Evolutionary conservation across 495 filamentous ascomycete species (phyloP).

Genomic region (Hypoxylon fuscum): DNA sequence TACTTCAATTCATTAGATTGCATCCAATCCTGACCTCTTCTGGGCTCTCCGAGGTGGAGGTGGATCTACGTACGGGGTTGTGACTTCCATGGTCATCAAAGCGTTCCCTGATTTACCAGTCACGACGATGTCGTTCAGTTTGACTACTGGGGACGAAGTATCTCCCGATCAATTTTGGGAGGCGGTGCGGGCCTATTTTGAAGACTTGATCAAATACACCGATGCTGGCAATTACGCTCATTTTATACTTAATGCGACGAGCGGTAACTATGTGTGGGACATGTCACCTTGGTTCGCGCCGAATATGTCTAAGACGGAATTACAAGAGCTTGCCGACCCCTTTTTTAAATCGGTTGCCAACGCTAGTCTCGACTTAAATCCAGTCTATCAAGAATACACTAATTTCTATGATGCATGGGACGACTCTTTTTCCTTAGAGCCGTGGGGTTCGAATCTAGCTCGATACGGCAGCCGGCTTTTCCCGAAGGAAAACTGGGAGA

Average conservation of each 20-base stretch:
- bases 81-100: slow-evolving; percentile 60
- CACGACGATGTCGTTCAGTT: slow-evolving; percentile 49
- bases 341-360: slow-evolving; percentile 51
- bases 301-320: slow-evolving; percentile 59
- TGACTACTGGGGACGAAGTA: slow-evolving; percentile 41
- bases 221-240: slow-evolving; percentile 65
- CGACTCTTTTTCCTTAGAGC: slow-evolving; percentile 57
- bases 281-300: slow-evolving; percentile 60
- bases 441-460: slow-evolving; percentile 50
- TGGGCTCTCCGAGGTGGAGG: slow-evolving; percentile 72
- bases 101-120: slow-evolving; percentile 54
- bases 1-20: too few relatives aligned
- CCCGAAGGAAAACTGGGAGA: slow-evolving; percentile 58
- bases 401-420: slow-evolving; percentile 59
- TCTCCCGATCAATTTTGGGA: slow-evolving; percentile 60
- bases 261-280: slow-evolving; percentile 49
- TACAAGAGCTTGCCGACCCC: slow-evolving; percentile 55
- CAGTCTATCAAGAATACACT: slow-evolving; percentile 60
- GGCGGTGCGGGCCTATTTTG: slow-evolving; percentile 57
- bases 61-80: slow-evolving; percentile 67
- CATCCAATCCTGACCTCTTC: slow-evolving; percentile 67
- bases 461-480: slow-evolving; percentile 61
- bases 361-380: slow-evolving; percentile 51
- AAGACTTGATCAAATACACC: slow-evolving; percentile 56
- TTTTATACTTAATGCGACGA: slow-evolving; percentile 51